phyloP scores from a whole-genome alignment of 306 rosid genomes.

The Crataegus laevigata region DNA sequence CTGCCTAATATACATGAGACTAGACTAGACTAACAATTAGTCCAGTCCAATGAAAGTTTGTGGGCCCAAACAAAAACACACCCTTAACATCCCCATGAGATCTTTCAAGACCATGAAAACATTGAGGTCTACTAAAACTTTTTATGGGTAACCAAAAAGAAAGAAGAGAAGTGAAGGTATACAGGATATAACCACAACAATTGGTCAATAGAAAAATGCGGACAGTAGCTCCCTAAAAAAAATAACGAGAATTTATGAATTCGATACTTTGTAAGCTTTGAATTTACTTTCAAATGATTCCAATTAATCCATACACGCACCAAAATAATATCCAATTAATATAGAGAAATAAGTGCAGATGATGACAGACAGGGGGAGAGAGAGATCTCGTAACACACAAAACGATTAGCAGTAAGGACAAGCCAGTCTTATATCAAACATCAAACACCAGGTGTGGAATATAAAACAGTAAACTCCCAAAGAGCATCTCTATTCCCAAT shows the following conservation, averaged over 20 bases:
- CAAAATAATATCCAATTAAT: no score
- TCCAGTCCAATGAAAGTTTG: no score
- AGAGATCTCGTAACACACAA: neutral
- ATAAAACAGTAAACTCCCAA: constrained; percentile 37
- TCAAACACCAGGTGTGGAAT: constrained; percentile 17
- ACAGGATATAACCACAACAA: no score
- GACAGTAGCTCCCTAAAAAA: no score
- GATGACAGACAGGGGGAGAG: neutral
- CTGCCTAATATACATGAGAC: no score
- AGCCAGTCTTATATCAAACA: constrained; percentile 13
- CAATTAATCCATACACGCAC: no score
- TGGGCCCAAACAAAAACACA: no score
- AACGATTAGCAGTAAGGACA: neutral
- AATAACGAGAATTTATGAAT: accelerated
- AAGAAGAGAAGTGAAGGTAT: neutral
- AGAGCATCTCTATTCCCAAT: constrained; percentile 18
- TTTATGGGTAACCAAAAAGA: neutral
- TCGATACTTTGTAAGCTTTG: no score
- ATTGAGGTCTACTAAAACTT: neutral
- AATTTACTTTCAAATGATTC: no score
- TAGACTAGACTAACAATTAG: no score
- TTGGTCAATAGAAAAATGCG: no score
- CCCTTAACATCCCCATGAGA: no score
- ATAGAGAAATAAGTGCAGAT: neutral
- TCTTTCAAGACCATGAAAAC: neutral